phyloP scores from a whole-genome alignment of 495 filamentous ascomycete species.

The Talaromyces adpressus region DNA sequence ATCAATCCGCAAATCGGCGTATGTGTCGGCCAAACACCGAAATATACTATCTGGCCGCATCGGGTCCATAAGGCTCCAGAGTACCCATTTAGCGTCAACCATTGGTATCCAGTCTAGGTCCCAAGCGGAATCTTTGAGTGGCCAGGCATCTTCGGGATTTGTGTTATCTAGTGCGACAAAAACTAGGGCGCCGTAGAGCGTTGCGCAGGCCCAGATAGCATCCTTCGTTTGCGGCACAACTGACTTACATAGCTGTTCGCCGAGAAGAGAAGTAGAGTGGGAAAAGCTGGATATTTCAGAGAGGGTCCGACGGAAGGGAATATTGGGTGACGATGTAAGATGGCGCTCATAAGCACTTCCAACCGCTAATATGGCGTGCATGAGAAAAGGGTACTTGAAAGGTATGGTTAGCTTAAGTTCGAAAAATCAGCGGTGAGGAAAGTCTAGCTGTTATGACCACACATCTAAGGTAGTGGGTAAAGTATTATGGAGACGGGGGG shows the following conservation, averaged over 20 bases:
- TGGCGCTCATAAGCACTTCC: constrained; percentile 30
- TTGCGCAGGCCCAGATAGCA: constrained; percentile 34
- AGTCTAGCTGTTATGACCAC: not conserved
- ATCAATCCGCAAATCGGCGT: constrained; percentile 10
- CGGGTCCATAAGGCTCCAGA: constrained; percentile 28
- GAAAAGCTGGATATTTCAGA: constrained; percentile 29
- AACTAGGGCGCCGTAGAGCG: constrained; percentile 25
- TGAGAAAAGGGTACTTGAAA: constrained; percentile 30
- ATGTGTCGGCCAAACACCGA: constrained; percentile 17
- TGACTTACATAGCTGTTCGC: constrained; percentile 18
- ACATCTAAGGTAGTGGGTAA: too few relatives aligned
- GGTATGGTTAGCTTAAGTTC: not conserved
- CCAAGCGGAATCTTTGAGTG: constrained; percentile 20
- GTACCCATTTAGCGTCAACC: constrained; percentile 23
- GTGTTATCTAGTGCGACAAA: constrained; percentile 24
- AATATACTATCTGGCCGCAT: constrained; percentile 32
- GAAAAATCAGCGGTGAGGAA: not conserved
- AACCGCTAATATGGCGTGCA: constrained; percentile 31
- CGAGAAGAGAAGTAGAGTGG: constrained; percentile 23
- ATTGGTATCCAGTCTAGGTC: constrained; percentile 31
- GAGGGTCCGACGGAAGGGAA: constrained; percentile 9
- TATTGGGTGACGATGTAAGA: constrained; percentile 7
- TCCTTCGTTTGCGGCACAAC: constrained; percentile 27
- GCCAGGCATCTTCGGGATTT: constrained; percentile 33
- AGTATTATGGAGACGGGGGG: not conserved